A percentile compares a stretch with the other conserved stretches of the same genome.
These are phyloP conservation scores for Helotiales sp. DNA, from an alignment of 2,329 filamentous ascomycete genomes.

Conservation along the genomic window DNA sequence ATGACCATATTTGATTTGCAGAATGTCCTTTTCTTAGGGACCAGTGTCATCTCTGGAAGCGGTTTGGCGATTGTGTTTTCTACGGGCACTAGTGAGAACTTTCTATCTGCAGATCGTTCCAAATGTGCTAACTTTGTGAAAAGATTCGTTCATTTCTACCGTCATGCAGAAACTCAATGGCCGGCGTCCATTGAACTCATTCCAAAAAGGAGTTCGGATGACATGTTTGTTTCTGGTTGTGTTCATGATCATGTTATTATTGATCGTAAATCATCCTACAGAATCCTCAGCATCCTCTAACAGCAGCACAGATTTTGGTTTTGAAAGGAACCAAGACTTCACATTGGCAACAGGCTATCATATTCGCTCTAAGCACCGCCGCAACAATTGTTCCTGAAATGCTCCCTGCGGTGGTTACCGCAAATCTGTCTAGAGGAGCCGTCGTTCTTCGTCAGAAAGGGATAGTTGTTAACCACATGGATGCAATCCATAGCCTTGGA, in stretches of 20 bases:
- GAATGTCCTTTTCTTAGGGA: conserved; percentile 16
- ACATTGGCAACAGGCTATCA: conserved; percentile 6
- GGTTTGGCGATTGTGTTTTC: conserved; percentile 16
- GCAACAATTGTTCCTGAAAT: conserved; percentile 20
- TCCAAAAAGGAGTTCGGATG: conserved; percentile 12
- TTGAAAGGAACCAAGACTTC: conserved; percentile 6
- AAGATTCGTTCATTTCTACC: conserved; percentile 21
- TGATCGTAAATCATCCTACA: not conserved
- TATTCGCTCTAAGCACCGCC: conserved; percentile 16
- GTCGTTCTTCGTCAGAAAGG: conserved; percentile 6
- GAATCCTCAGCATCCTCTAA: not conserved
- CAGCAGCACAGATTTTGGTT: conserved; percentile 5
- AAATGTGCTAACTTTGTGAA: not conserved
- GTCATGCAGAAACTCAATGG: conserved; percentile 22
- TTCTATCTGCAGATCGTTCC: not conserved
- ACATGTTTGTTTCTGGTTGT: conserved; percentile 17
- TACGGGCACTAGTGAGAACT: conserved; percentile 16
- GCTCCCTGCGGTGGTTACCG: conserved; percentile 22
- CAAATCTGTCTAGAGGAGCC: conserved; percentile 13
- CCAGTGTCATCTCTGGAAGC: conserved; percentile 19
- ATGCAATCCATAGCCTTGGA: conserved; percentile 19
- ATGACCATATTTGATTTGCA: conserved; percentile 6
- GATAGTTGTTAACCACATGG: conserved; percentile 16
- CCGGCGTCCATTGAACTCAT: conserved; percentile 12
- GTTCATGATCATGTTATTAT: conserved; percentile 5